Evolutionary conservation across 129 eudicot genomes (phyloP).

Genomic region (Glebionis coronaria): DNA sequence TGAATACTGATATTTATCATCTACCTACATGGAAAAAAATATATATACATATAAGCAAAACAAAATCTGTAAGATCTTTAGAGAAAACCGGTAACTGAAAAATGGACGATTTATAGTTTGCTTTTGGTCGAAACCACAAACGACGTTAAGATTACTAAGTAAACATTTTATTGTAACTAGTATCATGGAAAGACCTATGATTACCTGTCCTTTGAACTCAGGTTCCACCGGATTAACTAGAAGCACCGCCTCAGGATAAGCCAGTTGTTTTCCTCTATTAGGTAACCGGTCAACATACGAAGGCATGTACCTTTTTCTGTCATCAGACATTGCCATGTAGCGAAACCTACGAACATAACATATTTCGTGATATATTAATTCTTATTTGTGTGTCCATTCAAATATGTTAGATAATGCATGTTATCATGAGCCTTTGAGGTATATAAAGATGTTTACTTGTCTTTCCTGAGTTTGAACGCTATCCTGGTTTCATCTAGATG

Average conservation of each 20-base stretch:
- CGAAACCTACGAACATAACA: slow-evolving; percentile 49
- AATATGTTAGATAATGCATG: not conserved
- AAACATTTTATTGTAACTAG: not conserved
- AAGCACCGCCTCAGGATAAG: slow-evolving; percentile 85
- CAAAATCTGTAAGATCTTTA: not conserved
- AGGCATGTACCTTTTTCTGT: slow-evolving; percentile 81
- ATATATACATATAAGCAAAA: no score
- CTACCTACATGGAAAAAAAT: slow-evolving; percentile 39
- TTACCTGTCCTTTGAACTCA: slow-evolving; percentile 91
- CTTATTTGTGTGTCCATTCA: not conserved
- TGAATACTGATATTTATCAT: slow-evolving; percentile 64
- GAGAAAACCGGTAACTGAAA: not conserved
- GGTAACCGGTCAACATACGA: slow-evolving; percentile 59
- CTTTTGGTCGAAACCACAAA: not conserved
- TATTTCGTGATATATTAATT: not conserved
- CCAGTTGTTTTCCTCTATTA: slow-evolving; percentile 55
- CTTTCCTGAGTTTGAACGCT: slow-evolving; percentile 78
- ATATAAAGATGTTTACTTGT: slow-evolving; percentile 46
- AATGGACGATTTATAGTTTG: not conserved
- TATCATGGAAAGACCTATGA: not conserved
- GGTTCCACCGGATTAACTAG: slow-evolving; percentile 75
- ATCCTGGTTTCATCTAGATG: slow-evolving; percentile 67
- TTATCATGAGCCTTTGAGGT: not conserved
- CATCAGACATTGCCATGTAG: slow-evolving; percentile 85
- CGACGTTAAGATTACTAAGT: not conserved